Evolutionary conservation across 1,284 basidiomycete genomes (phyloP), one percentile per base, ranked within the genome.

Genomic region (Pholiota adiposa): DNA sequence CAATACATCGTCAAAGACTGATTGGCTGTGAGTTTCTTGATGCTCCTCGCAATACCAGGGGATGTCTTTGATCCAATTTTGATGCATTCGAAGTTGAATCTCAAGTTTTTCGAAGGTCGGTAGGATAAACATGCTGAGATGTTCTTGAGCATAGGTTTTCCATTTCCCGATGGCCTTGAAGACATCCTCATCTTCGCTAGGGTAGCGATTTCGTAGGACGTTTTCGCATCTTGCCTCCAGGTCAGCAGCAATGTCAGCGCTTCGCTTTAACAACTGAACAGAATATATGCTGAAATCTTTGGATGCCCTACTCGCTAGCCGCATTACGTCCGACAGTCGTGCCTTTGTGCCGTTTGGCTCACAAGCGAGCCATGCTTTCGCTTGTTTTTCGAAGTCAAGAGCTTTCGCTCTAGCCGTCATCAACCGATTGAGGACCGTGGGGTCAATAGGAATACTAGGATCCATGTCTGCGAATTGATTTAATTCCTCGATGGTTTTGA

Each of bases 21-120:
- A 72, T 64, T 86, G 79, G 12, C 84, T 83, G 65, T 90, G 88
- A 11, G 83, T 77, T 60, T 80, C 76, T 55, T 81, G 75, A 69
- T 92, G 88, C 56, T 87, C 83, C 2, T 77, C 73, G 66, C 87
- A 89, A 67, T 83, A 89, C 92, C 92, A 93, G 3, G 92, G 92
- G 49, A 93, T 76, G 36, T 85, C 82, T 65, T 84, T 79, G 29
- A 91, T 60, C 91, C 91, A 93, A 49, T 82, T 79, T 61, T 84
- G 79, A 70, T 93, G 91, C 19, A 76, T 68, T 49, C 77, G 79
- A 12, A 93, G 78, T 70, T 93, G 88, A 23, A 76, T 76, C 54
- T 89, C 86, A 44, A 93, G 75, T 67, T 83, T 85, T 62, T 91
- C 88, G 66, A 90, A 91, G 63, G 80, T 80, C 11, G 90, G 88